Conservation (phyloP, 805 yeast genomes). For the Yarrowia keelungensis region DNA sequence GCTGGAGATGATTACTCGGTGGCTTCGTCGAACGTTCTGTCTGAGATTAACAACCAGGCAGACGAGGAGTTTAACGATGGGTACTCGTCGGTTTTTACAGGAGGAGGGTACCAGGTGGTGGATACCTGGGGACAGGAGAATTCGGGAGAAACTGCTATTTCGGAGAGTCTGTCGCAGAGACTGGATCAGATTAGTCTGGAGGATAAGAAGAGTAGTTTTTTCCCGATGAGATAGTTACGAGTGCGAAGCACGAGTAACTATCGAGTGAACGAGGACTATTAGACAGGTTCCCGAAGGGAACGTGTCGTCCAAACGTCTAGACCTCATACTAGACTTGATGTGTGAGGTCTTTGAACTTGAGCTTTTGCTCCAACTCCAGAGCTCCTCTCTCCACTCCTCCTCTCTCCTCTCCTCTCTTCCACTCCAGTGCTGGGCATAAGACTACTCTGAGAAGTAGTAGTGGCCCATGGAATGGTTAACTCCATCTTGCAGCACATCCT, state of each 20-base stretch:
- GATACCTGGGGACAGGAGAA: constrained; percentile 30
- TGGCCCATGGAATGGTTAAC: too few relatives aligned
- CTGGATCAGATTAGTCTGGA: constrained; percentile 33
- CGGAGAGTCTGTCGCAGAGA: constrained; percentile 6
- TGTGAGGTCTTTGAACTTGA: too few relatives aligned
- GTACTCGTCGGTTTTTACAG: constrained; percentile 3
- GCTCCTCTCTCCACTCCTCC: too few relatives aligned
- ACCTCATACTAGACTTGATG: too few relatives aligned
- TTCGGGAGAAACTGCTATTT: constrained; percentile 3
- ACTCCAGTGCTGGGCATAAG: too few relatives aligned
- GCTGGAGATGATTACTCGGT: constrained; percentile 31
- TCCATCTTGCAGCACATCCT: too few relatives aligned
- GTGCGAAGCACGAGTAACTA: neutral
- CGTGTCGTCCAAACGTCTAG: too few relatives aligned
- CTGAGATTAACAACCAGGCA: constrained; percentile 19
- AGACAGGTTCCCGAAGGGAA: too few relatives aligned
- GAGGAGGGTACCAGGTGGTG: constrained; percentile 29
- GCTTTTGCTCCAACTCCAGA: too few relatives aligned
- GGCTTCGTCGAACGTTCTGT: constrained; percentile 26
- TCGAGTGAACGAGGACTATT: too few relatives aligned
- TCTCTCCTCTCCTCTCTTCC: too few relatives aligned
- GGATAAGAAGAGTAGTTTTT: constrained; percentile 31
- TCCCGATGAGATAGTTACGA: constrained; percentile 8
- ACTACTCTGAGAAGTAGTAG: too few relatives aligned
- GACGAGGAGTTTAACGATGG: constrained; percentile 43